Evolutionary conservation across 345 rosid genomes (phyloP).

Genomic region (Dimocarpus longan): DNA sequence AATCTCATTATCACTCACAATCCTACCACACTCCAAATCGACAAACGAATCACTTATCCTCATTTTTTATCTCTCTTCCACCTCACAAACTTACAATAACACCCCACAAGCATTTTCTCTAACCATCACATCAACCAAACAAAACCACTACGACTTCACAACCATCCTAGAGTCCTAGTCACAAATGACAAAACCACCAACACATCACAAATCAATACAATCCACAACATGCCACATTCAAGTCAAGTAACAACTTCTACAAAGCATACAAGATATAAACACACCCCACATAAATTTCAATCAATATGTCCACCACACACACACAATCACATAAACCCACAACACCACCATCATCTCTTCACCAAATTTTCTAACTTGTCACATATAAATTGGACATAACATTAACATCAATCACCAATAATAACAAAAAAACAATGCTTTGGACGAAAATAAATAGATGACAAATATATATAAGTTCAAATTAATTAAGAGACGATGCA

Average conservation of each 20-base stretch:
- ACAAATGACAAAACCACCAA: background rate
- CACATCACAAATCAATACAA: background rate
- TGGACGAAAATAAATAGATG: background rate
- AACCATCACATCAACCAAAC: conserved; percentile 5
- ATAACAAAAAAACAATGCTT: background rate
- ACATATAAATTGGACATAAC: background rate
- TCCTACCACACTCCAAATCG: conserved; percentile 37
- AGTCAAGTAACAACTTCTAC: background rate
- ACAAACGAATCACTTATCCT: conserved; percentile 13
- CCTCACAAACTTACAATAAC: background rate
- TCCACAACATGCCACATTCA: background rate
- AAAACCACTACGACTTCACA: background rate
- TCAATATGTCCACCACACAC: background rate
- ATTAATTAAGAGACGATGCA: no score
- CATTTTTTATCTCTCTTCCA: background rate
- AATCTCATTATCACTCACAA: conserved; percentile 11
- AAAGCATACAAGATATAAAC: background rate
- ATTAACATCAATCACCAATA: conserved; percentile 3
- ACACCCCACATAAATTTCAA: background rate
- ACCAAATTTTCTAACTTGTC: background rate
- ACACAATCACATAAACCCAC: background rate
- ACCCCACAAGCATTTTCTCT: background rate
- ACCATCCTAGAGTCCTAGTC: background rate
- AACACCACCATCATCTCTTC: background rate
- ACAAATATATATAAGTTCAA: no score